Evolutionary conservation across 2,329 filamentous ascomycete genomes (phyloP).

Genomic region (Hymenoscyphus scutula): DNA sequence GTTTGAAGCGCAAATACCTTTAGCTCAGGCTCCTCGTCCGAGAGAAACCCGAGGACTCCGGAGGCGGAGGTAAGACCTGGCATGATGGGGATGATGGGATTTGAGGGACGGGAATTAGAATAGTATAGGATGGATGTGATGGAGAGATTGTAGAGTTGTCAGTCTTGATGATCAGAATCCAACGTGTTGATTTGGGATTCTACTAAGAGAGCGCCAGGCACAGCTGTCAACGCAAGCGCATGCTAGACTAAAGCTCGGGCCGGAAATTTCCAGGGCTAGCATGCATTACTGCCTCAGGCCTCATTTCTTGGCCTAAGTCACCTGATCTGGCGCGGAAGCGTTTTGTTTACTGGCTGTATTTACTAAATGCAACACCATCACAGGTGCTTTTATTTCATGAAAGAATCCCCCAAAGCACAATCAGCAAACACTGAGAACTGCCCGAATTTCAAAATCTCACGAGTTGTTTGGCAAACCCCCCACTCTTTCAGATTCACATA

Average conservation of each 20-base stretch:
- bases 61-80: constrained; percentile 91
- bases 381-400: too few relatives aligned
- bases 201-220: not conserved
- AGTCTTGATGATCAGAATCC: not conserved
- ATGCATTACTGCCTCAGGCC: not conserved
- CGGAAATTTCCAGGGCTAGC: not conserved
- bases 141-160: not conserved
- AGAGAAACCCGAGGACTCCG: constrained; percentile 90
- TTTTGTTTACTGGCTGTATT: not conserved
- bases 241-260: not conserved
- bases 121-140: not conserved
- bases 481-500: not conserved
- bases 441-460: not conserved
- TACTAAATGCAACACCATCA: too few relatives aligned
- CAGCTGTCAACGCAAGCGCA: constrained; percentile 2
- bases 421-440: not conserved
- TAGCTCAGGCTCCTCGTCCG: constrained; percentile 90
- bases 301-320: not conserved
- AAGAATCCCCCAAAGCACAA: not conserved
- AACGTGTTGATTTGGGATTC: not conserved
- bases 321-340: not conserved
- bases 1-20: constrained; percentile 93
- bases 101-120: not conserved
- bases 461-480: not conserved
- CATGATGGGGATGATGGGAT: constrained; percentile 54